Conservation (phyloP, 2,329 filamentous ascomycete species). For the Cladosporium sp. region DNA sequence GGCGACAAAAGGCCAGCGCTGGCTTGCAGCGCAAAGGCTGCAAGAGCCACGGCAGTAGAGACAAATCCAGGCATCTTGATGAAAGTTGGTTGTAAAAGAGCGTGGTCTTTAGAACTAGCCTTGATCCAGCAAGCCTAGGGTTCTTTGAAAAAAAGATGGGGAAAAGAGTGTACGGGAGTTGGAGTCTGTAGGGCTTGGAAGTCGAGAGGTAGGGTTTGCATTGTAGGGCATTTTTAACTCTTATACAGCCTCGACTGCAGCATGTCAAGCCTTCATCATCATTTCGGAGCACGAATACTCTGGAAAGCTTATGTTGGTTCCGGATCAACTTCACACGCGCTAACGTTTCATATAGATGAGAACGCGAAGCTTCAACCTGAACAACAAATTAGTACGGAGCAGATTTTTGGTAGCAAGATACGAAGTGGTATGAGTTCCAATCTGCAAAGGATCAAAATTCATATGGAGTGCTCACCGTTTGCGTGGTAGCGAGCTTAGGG, state of each 20-base stretch:
- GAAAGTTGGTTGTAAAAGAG: not conserved
- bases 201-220: not conserved
- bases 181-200: not conserved
- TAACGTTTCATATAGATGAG: not conserved
- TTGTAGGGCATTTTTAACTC: not conserved
- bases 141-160: not conserved
- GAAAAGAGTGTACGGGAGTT: not conserved
- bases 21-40: not conserved
- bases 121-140: not conserved
- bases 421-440: too few species aligned
- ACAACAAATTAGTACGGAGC: not conserved
- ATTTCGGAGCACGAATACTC: not conserved
- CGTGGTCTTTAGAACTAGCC: not conserved
- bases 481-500: too few species aligned
- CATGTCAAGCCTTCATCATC: not conserved
- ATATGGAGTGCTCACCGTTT: too few species aligned
- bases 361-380: not conserved
- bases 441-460: too few species aligned
- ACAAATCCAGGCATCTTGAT: not conserved
- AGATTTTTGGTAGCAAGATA: too few species aligned
- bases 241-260: not conserved
- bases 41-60: not conserved
- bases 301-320: not conserved
- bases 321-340: not conserved
- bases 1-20: not conserved